Base-by-base conservation (phyloP, 202 grass and related monocot species). In the Brachypodium distachyon region DNA sequence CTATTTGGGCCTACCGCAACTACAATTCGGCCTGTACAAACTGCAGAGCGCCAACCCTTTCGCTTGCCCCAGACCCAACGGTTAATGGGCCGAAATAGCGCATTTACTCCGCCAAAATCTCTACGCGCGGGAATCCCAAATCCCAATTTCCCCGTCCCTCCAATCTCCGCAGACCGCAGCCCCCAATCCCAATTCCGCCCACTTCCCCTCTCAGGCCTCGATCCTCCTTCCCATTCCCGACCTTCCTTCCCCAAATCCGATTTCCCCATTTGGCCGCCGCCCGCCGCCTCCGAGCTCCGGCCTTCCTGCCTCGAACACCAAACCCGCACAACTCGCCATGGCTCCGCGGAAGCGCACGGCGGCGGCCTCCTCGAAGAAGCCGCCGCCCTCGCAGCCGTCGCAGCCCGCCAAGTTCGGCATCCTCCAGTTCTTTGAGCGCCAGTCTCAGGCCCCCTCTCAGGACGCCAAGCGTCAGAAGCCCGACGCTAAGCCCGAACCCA, bases 341-440 rank as follows among this genome's bases (percentile, higher is more conserved):
- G 84, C 91, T 13, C 94, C 91, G 6, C 85, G 82, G 83, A 97
- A 92, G 94, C 86, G 94, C 31, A 56, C 76, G 16, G 34, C 81
- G 12, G 51, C 87, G 4, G 64, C 80, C 16, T 29, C 93, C 31
- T 77, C 77, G 9, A 92, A 78, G 78, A 97, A 88, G 81, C 55
- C 76, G 40, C 48, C 58, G 32, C 4, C 84, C 19, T 81, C 82
- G 67, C 84, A 92, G 72, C 57, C 88, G 7, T 90, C 91, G 65
- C 81, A 92, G 82, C 91, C 88, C 36, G 74, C 94, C 66, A 97
- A 92, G 84, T 97, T 90, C 61, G 94, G 94, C 62, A 97, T 97
- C 78, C 94, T 71, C 66, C 91, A 94, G 66, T 97, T 97, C 76
- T 97, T 97, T 60, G 93, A 97, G 87, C 93, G 93, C 65, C 93